Base-by-base conservation (phyloP, 805 yeast genomes). In the Aciculoconidium aculeatum region DNA sequence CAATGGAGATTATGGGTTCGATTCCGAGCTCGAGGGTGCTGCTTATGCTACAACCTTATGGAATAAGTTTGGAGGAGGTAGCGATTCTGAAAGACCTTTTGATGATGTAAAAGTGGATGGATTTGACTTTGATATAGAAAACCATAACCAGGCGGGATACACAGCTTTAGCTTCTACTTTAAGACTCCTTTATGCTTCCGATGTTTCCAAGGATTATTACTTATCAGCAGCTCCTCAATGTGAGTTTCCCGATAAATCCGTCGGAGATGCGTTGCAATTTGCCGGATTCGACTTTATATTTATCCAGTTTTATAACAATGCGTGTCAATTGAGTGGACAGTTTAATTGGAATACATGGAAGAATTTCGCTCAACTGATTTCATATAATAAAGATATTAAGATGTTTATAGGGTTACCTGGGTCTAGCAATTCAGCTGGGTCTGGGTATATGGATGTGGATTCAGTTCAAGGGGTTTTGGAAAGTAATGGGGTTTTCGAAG, bases 221-320 rank as follows among this genome's bases (percentile, higher is more conserved):
- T 61, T 86, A 24, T 76, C 94, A 30, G 95, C 95, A 41, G 90
- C 96, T 39, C 96, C 96, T 12, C 95, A 86, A 61, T 88, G 96
- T 62, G 79, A 76, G 15, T 81, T 77, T 53, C 95, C 95, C 11
- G 96, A 87, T 60, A 78, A 40, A 7, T 42, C 45, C 14, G 40
- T 52, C 11, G 53, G 54, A 11, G 44, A 39, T 12, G 37, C 51
- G 13, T 37, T 57, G 26, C 31, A 39, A 73, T 26, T 69, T 55
- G 76, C 84, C 7, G 64, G 72, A 21, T 65, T 87, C 41, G 95
- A 87, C 57, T 85, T 76, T 53, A 80, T 84, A 4, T 85, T 83
- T 50, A 70, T 88, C 41, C 95, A 86, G 61, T 87, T 87, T 61
- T 87, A 86, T 70, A 87, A 87, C 72, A 87, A 87, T 60, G 68